Percentiles rank a stretch among this genome's conserved stretches.
Evolutionary conservation across 495 filamentous ascomycete species (phyloP).

Genomic region (Podospora comata): DNA sequence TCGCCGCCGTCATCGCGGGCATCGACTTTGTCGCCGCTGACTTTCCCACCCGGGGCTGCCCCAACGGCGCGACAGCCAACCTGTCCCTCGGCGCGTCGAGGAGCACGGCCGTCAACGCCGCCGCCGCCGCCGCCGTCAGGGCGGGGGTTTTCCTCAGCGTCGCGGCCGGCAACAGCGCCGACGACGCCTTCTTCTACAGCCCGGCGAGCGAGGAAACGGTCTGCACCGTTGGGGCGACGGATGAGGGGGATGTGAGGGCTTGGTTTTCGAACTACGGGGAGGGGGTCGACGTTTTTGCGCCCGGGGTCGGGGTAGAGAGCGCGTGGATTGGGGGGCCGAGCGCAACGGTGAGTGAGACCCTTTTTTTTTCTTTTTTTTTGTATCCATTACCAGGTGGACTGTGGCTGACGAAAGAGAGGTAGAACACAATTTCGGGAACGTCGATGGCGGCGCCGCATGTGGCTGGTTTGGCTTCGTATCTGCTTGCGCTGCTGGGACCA

Average conservation of each 20-base stretch:
- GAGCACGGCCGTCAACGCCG: slow-evolving; percentile 53
- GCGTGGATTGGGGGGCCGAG: slow-evolving; percentile 52
- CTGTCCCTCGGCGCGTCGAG: slow-evolving; percentile 52
- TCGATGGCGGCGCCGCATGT: slow-evolving; percentile 64
- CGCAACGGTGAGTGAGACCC: slow-evolving; percentile 36
- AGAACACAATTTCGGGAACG: slow-evolving; percentile 63
- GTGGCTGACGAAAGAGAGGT: neutral
- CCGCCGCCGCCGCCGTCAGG: slow-evolving; percentile 46
- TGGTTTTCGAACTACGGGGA: slow-evolving; percentile 61
- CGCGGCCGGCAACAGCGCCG: slow-evolving; percentile 51
- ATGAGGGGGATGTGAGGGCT: slow-evolving; percentile 45
- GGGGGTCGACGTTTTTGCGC: slow-evolving; percentile 60
- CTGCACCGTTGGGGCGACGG: slow-evolving; percentile 59
- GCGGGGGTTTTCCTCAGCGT: slow-evolving; percentile 53
- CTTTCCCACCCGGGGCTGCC: slow-evolving; percentile 32
- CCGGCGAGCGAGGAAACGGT: slow-evolving; percentile 54
- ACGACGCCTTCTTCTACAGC: slow-evolving; percentile 44
- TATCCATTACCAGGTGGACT: neutral
- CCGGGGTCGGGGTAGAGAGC: slow-evolving; percentile 53
- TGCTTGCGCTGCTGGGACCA: slow-evolving; percentile 45
- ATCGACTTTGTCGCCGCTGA: slow-evolving; percentile 45
- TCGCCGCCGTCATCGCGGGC: slow-evolving; percentile 41
- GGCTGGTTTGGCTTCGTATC: slow-evolving; percentile 57
- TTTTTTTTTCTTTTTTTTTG: too few relatives aligned
- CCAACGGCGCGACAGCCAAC: slow-evolving; percentile 41